Evolutionary conservation across 345 rosid species (phyloP).

Genomic region (Melastoma malabathricum): DNA sequence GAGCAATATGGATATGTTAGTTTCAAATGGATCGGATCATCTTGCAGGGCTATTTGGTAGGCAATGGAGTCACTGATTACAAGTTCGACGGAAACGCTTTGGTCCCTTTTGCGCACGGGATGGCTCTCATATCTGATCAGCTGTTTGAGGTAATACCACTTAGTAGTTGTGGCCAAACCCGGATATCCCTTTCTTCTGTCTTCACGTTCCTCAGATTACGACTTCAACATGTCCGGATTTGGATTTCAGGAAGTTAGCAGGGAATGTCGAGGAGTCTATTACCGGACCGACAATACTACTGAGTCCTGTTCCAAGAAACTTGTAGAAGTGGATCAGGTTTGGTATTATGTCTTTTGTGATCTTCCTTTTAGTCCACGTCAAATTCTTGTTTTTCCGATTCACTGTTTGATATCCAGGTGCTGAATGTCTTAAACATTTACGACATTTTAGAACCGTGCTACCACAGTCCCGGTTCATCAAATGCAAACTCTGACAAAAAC

Average conservation of each 20-base stretch:
- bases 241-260: constrained; percentile 40
- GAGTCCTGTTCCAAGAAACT: constrained; percentile 21
- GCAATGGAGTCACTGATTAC: constrained; percentile 79
- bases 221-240: no score
- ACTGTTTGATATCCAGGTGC: constrained; percentile 20
- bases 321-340: constrained; percentile 35
- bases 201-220: no score
- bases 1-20: background rate
- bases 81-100: constrained; percentile 73
- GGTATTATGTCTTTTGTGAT: background rate
- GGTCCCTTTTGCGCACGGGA: constrained; percentile 82
- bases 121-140: constrained; percentile 74
- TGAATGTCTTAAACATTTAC: constrained; percentile 49
- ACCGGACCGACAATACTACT: constrained; percentile 7
- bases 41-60: constrained; percentile 77
- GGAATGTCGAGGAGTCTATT: constrained; percentile 49
- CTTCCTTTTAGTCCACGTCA: constrained; percentile 3
- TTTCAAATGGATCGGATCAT: background rate
- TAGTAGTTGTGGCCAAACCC: background rate
- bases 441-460: constrained; percentile 84
- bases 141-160: constrained; percentile 41
- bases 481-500: constrained; percentile 6
- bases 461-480: constrained; percentile 17
- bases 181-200: background rate
- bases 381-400: background rate